These are phyloP conservation scores for Mycothermus thermophilus DNA, from an alignment of 495 filamentous ascomycete species.

Conservation along the genomic window DNA sequence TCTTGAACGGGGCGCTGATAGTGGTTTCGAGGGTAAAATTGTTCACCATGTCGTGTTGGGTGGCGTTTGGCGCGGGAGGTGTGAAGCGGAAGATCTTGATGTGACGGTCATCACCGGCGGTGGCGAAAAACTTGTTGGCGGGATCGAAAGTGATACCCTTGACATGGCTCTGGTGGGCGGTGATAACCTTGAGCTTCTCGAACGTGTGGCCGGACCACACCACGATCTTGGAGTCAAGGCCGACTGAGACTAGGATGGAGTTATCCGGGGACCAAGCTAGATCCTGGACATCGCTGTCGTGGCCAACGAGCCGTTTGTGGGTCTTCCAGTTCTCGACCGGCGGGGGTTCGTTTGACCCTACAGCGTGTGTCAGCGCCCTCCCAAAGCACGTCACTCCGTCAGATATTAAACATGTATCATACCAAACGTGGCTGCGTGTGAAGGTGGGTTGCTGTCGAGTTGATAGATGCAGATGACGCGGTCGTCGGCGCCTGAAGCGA, in stretches of 20 bases:
- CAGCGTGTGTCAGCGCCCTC: slow-evolving; percentile 13
- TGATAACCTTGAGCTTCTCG: slow-evolving; percentile 87
- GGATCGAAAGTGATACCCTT: slow-evolving; percentile 98
- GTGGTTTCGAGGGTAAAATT: slow-evolving; percentile 88
- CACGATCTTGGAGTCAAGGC: slow-evolving; percentile 93
- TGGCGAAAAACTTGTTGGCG: slow-evolving; percentile 98
- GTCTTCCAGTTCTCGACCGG: slow-evolving; percentile 97
- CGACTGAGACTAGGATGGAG: slow-evolving; percentile 88
- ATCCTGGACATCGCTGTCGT: slow-evolving; percentile 98
- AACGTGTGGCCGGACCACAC: slow-evolving; percentile 97
- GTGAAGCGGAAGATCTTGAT: slow-evolving; percentile 96
- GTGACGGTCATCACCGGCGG: slow-evolving; percentile 87
- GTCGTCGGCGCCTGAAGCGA: slow-evolving; percentile 94
- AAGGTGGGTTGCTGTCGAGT: slow-evolving; percentile 66
- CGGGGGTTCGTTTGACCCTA: slow-evolving; percentile 78
- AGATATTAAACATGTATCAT: slow-evolving; percentile 15
- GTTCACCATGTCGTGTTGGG: slow-evolving; percentile 81
- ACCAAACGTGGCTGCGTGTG: slow-evolving; percentile 63
- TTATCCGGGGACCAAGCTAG: slow-evolving; percentile 94
- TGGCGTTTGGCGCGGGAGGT: slow-evolving; percentile 80
- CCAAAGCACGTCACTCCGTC: slow-evolving; percentile 7
- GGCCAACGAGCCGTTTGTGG: slow-evolving; percentile 77
- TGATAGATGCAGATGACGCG: slow-evolving; percentile 96
- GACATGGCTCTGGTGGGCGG: slow-evolving; percentile 88
- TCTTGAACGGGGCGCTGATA: slow-evolving; percentile 69